A percentile compares a stretch with the other conserved stretches of the same genome.
Evolutionary conservation across 2,329 filamentous ascomycete genomes (phyloP).

Genomic region (Emericellopsis cladophorae): DNA sequence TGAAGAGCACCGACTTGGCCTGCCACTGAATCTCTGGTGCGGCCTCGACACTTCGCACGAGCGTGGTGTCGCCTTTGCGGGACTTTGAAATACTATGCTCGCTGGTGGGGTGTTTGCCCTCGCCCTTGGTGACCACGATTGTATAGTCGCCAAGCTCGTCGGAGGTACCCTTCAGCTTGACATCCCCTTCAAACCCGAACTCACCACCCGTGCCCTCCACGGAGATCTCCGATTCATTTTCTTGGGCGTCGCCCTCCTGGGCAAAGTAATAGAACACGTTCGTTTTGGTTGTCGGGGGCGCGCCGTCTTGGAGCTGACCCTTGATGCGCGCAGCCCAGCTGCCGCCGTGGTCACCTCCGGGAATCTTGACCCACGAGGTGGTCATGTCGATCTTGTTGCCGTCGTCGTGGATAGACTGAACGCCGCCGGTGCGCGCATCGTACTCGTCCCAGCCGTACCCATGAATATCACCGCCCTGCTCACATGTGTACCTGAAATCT

Average conservation of each 20-base stretch:
- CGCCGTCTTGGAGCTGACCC: slow-evolving; percentile 63
- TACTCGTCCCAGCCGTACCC: slow-evolving; percentile 98
- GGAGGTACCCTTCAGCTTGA: slow-evolving; percentile 60
- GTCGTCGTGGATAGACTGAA: slow-evolving; percentile 82
- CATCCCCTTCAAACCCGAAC: slow-evolving; percentile 41
- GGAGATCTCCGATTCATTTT: slow-evolving; percentile 42
- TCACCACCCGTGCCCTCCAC: slow-evolving; percentile 40
- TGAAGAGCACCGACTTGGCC: slow-evolving; percentile 52
- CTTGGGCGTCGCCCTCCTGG: slow-evolving; percentile 47
- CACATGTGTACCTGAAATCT: slow-evolving; percentile 90
- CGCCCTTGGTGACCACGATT: slow-evolving; percentile 61
- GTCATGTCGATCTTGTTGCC: slow-evolving; percentile 82
- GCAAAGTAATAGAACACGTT: slow-evolving; percentile 73
- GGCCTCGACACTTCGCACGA: slow-evolving; percentile 59
- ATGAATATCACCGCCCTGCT: slow-evolving; percentile 85
- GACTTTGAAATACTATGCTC: slow-evolving; percentile 50
- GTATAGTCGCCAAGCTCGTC: slow-evolving; percentile 67
- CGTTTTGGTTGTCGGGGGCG: slow-evolving; percentile 54
- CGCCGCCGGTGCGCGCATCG: slow-evolving; percentile 75
- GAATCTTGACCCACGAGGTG: slow-evolving; percentile 87
- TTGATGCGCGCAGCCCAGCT: slow-evolving; percentile 87
- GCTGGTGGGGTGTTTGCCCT: slow-evolving; percentile 47
- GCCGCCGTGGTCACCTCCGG: slow-evolving; percentile 72
- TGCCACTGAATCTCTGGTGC: slow-evolving; percentile 70
- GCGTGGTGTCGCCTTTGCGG: slow-evolving; percentile 63